Evolutionary conservation across 2,329 filamentous ascomycete genomes (phyloP).

Genomic region (Hymenoscyphus fructigenus): DNA sequence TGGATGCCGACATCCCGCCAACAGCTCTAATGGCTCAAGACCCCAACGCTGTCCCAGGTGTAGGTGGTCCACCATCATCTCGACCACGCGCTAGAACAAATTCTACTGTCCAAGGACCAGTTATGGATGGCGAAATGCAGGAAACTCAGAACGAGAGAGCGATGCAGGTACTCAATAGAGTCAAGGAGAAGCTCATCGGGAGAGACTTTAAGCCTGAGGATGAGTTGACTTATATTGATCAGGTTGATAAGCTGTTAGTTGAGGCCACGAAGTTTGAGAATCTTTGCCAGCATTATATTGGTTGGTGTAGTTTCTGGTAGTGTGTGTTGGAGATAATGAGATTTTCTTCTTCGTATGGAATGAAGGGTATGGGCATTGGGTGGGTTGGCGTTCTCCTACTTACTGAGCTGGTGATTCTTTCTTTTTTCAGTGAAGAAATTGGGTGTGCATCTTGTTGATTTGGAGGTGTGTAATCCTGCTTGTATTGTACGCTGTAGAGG

Average conservation of each 20-base stretch:
- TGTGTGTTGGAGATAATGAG: background rate
- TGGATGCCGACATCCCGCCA: conserved; percentile 61
- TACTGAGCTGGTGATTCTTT: too few relatives aligned
- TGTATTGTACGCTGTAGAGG: too few relatives aligned
- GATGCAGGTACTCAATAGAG: conserved; percentile 84
- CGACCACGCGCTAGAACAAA: conserved; percentile 60
- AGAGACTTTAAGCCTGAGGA: conserved; percentile 85
- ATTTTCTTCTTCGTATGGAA: background rate
- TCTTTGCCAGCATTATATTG: conserved; percentile 97
- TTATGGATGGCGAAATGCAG: conserved; percentile 43
- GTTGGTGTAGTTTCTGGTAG: conserved; percentile 98
- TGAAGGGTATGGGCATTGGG: too few relatives aligned
- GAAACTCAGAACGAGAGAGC: conserved; percentile 94
- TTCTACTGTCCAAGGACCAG: conserved; percentile 47
- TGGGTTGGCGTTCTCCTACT: too few relatives aligned
- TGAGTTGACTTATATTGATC: conserved; percentile 79
- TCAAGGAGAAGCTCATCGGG: conserved; percentile 94
- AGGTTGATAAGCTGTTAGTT: conserved; percentile 91
- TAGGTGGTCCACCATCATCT: conserved; percentile 46
- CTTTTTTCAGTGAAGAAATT: too few relatives aligned
- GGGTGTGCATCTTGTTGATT: too few relatives aligned
- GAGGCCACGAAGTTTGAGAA: conserved; percentile 98
- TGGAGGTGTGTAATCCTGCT: too few relatives aligned
- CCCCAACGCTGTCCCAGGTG: conserved; percentile 30
- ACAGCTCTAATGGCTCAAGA: conserved; percentile 54